Conservation (phyloP, 441 rosid species). For the Sinapis alba region DNA sequence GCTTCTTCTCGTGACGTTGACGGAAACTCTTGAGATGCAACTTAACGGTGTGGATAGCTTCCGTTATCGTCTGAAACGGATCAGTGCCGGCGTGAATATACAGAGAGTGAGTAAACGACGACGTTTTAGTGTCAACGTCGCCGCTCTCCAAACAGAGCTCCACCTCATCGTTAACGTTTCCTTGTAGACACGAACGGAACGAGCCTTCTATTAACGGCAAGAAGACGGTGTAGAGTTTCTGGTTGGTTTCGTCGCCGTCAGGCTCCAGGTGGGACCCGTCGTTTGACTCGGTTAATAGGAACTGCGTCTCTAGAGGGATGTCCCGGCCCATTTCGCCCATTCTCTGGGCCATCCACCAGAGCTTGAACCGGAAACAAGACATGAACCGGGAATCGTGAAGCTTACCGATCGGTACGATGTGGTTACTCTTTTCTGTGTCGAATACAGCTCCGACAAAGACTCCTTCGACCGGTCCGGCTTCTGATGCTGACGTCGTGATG, state of each 20-base stretch:
- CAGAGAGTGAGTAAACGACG: conserved; percentile 74
- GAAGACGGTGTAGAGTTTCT: conserved; percentile 74
- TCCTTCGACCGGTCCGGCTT: conserved; percentile 79
- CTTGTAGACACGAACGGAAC: conserved; percentile 79
- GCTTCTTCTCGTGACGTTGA: conserved; percentile 83
- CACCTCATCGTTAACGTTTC: conserved; percentile 68
- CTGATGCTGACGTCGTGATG: conserved; percentile 63
- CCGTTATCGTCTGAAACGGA: conserved; percentile 73
- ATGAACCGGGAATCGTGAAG: conserved; percentile 75
- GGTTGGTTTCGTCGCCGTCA: conserved; percentile 56
- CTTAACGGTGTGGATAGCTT: conserved; percentile 71
- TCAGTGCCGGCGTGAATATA: conserved; percentile 77
- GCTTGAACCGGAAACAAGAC: conserved; percentile 88
- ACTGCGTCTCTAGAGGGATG: conserved; percentile 86
- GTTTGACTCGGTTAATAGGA: conserved; percentile 69
- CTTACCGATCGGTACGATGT: conserved; percentile 63
- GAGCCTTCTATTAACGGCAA: conserved; percentile 81
- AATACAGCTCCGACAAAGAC: conserved; percentile 75
- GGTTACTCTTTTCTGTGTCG: conserved; percentile 61
- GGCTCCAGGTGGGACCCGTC: conserved; percentile 74
- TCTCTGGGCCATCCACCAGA: conserved; percentile 97
- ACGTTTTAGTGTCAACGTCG: conserved; percentile 57
- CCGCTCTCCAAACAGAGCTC: conserved; percentile 96
- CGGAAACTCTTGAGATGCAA: conserved; percentile 72
- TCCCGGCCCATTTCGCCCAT: conserved; percentile 85